Conservation (phyloP, 1,139 yeast genomes). For the Pichia sp. region DNA sequence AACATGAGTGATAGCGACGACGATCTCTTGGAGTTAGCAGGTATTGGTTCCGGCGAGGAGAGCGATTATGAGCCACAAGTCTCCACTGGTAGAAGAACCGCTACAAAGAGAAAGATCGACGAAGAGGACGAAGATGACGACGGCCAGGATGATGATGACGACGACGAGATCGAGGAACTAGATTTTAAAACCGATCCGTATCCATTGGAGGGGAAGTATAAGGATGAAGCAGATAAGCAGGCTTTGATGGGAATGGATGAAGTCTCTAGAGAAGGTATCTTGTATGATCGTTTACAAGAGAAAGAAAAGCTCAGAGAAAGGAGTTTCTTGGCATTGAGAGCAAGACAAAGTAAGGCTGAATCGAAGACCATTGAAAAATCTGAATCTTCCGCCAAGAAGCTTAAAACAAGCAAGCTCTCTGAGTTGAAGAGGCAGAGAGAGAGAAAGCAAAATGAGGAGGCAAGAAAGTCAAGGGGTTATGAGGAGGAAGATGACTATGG, state of each 20-base stretch:
- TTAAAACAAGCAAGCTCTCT: conserved; percentile 48
- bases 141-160: conserved; percentile 25
- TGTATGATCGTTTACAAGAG: conserved; percentile 89
- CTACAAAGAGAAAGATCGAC: conserved; percentile 18
- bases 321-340: conserved; percentile 73
- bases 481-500: conserved; percentile 22
- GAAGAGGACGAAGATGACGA: conserved; percentile 18
- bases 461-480: conserved; percentile 24
- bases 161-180: conserved; percentile 35
- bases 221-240: conserved; percentile 70
- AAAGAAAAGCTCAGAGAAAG: conserved; percentile 83
- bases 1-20: conserved; percentile 60
- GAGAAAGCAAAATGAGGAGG: conserved; percentile 36
- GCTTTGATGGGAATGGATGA: conserved; percentile 72
- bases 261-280: conserved; percentile 80
- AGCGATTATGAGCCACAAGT: conserved; percentile 26
- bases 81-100: conserved; percentile 17
- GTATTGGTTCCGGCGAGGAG: conserved; percentile 43
- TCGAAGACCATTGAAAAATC: conserved; percentile 25
- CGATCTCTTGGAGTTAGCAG: conserved; percentile 87
- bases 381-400: conserved; percentile 32
- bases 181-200: conserved; percentile 59
- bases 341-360: conserved; percentile 33
- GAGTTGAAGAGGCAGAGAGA: conserved; percentile 86
- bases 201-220: conserved; percentile 89